Percentiles rank a stretch among this genome's conserved stretches.
phyloP scores from a whole-genome alignment of 768 basidiomycete genomes.

The Mrakia hoshinonis region DNA sequence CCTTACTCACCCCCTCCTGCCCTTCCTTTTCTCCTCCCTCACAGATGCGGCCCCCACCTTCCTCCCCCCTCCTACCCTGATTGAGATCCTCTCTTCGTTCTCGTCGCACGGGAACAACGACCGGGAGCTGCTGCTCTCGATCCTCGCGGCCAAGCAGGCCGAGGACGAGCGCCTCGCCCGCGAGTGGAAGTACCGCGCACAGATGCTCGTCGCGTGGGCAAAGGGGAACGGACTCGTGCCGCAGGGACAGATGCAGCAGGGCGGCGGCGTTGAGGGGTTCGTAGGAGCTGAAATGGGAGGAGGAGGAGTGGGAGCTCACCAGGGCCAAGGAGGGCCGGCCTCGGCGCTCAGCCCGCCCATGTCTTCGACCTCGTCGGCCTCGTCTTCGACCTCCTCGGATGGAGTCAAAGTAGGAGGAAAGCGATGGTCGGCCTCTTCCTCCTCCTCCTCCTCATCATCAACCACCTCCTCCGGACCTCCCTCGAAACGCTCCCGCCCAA shows the following conservation, averaged over 20 bases:
- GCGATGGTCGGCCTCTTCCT: neutral
- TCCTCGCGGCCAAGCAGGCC: constrained; percentile 84
- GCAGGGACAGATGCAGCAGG: neutral
- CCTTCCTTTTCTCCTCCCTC: neutral
- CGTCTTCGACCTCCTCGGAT: neutral
- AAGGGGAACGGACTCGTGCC: constrained; percentile 25
- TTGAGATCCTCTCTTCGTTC: constrained; percentile 81
- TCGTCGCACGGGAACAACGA: constrained; percentile 77
- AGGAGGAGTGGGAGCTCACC: too few species aligned
- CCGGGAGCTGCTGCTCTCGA: constrained; percentile 78
- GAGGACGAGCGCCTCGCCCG: constrained; percentile 67
- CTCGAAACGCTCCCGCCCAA: neutral
- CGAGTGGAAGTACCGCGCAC: neutral
- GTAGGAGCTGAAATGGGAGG: neutral
- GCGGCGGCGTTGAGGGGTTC: neutral
- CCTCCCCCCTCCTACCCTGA: constrained; percentile 63
- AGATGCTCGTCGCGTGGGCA: neutral
- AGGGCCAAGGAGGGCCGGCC: too few species aligned
- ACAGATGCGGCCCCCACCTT: too few species aligned
- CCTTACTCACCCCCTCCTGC: neutral
- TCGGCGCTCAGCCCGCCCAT: too few species aligned
- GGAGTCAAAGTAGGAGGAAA: neutral
- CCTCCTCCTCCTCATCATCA: too few species aligned
- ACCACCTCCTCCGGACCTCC: neutral
- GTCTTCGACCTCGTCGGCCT: neutral